Conservation (phyloP, 2,329 filamentous ascomycete species). For the Aspergillus fischeri region DNA sequence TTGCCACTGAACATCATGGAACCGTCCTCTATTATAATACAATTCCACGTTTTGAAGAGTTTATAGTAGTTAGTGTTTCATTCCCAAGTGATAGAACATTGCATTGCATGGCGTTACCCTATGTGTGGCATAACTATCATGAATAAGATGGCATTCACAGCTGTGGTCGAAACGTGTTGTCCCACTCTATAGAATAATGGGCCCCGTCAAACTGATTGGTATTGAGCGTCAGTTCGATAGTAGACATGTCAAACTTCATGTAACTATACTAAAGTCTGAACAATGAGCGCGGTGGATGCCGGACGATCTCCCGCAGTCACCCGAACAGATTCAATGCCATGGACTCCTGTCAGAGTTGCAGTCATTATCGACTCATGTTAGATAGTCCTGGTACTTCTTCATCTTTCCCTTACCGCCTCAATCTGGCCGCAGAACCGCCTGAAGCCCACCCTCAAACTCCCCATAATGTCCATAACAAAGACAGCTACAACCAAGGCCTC, state of each 20-base stretch:
- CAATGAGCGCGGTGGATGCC: neutral
- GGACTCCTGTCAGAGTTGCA: neutral
- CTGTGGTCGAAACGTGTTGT: neutral
- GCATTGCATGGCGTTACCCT: neutral
- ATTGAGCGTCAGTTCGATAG: neutral
- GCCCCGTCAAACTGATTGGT: neutral
- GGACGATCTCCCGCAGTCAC: neutral
- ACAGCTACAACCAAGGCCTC: slow-evolving; percentile 58
- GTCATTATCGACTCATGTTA: neutral
- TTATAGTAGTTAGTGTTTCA: neutral
- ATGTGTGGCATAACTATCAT: neutral
- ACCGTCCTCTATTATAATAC: neutral
- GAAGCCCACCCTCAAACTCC: neutral
- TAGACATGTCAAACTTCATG: neutral
- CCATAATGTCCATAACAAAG: slow-evolving; percentile 40
- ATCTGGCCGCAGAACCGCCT: neutral
- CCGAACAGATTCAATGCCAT: neutral
- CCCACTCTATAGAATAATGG: neutral
- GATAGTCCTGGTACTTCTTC: neutral
- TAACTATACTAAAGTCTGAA: neutral
- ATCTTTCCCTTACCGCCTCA: too few relatives aligned
- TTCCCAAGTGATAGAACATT: neutral
- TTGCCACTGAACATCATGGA: neutral
- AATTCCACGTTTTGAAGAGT: neutral
- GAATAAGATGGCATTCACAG: neutral